Base-by-base conservation (phyloP, 23 red algal genomes). In the Gracilaria vermiculophylla region DNA sequence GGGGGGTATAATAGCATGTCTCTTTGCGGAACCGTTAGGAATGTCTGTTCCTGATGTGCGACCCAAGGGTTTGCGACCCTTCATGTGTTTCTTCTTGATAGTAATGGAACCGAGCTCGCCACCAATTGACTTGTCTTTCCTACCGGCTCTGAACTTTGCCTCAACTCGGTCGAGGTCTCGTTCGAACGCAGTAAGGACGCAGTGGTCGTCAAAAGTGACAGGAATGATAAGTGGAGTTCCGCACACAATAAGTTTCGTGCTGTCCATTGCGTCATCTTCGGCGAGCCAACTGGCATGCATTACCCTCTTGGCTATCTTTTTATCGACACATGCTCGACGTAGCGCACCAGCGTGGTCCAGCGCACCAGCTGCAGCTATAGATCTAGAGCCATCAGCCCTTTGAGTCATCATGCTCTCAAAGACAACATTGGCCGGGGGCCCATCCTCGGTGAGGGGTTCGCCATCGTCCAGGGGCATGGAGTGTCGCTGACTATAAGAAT, bases 61-160 rank as follows among this genome's bases (percentile, higher is more conserved):
- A 12, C 47, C 81, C 11, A 53, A 66, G n/a, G 33, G 37, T 56
- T 91, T 91, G 9, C 64, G 54, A 42, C 76, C 75, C 27, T 81
- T 91, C 9, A 69, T 45, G 19, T 24, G 44, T 43, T 80, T 91
- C 81, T 85, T 93, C 70, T 93, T 93, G 44, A 86, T 85, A 32
- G 86, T 66, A 20, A 95, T 89, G 10, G 84, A 85, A 31, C 93
- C 93, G 23, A 88, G 86, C 82, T 95, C 93, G 3, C 93, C 93
- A n/a, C 93, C 93, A 40, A 95, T 82, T 49, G 62, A 78, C 52
- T 91, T 95, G 28, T 90, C 84, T 62, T 91, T 95, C 15, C 84
- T 62, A 17, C 84, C 83, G 25, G 84, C 77, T 21, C 93, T 85
- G 66, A 90, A 90, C 56, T 90, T 89, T 12, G 74, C 47, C 32